A percentile compares a stretch with the other conserved stretches of the same genome.
These are phyloP conservation scores for carrot (Daucus carota) DNA, from an alignment of 129 eudicot genomes.

Conservation along the genomic window DNA sequence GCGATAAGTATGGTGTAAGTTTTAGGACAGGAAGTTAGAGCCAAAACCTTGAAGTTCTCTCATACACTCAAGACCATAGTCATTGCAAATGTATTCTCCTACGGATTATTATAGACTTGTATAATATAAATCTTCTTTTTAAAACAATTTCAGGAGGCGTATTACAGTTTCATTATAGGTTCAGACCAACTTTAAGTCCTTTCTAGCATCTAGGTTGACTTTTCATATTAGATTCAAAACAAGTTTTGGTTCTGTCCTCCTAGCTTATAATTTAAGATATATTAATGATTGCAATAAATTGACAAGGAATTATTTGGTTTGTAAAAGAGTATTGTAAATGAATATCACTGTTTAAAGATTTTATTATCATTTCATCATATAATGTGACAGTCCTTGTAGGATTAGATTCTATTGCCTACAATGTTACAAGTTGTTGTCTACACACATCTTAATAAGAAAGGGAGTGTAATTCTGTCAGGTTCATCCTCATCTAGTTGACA, in stretches of 20 bases:
- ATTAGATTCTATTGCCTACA: background rate
- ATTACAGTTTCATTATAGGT: background rate
- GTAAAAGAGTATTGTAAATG: background rate
- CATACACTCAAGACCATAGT: background rate
- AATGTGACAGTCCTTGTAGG: background rate
- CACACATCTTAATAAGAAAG: background rate
- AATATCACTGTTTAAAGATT: background rate
- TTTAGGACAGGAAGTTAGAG: background rate
- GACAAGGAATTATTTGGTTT: background rate
- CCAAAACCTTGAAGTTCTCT: background rate
- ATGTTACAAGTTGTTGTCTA: background rate
- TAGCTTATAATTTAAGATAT: background rate
- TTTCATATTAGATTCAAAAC: too few species aligned
- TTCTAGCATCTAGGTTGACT: background rate
- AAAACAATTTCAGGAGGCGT: background rate
- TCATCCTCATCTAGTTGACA: slow-evolving; percentile 55
- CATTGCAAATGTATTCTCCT: background rate
- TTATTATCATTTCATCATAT: background rate
- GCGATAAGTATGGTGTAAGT: background rate
- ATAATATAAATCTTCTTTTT: background rate
- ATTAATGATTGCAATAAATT: background rate
- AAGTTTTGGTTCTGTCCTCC: too few species aligned
- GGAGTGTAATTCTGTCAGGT: slow-evolving; percentile 24
- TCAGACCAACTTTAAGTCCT: background rate
- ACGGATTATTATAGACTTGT: background rate